Evolutionary conservation across 345 rosid genomes (phyloP), one percentile per base, ranked within the genome.

Genomic region (Trapa bicornis): DNA sequence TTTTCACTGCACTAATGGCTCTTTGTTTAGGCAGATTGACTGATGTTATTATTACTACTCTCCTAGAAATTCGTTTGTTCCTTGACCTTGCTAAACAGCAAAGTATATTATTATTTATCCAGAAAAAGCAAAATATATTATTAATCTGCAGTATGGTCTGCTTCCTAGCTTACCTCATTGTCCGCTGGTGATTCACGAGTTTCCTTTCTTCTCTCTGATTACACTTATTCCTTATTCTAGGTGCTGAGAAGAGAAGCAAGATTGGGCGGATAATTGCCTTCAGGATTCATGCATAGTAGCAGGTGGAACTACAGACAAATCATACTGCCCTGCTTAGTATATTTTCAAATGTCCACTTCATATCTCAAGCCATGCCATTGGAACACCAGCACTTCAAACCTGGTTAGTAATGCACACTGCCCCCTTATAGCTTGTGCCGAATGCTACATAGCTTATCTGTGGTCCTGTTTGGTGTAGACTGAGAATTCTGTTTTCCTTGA

Each of bases 231-330:
- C 43, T 22, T 5, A 3, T 17, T 35, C 37, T 53, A 65, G 67
- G 67, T 65, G 50, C 67, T 65, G 50, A 42, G 52, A 65, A 65
- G 67, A 65, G 67, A 65, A 65, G 53, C 67, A 43, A 65, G 67
- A 53, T 47, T 65, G 12, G 67, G 67, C 29, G 52, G 33, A 33
- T 65, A 65, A 29, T 43, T 37, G 67, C 67, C 68, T 64, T 15
- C 2, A 7, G 16, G 36, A 42, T 22, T n/a, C 8, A 7, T 7
- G 36, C 67, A 22, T 6, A 16, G 12, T 29, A 64, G 13, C 3
- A 35, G 14, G 2, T 42, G 67, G 67, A 22, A 37, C 38, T 42
- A 64, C n/a, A 4, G 48, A 14, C 13, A 45, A 16, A n/a, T 42
- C 15, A 12, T n/a, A 37, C 11, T 29, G 61, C 61, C 32, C 17